Percentiles rank a stretch among this genome's conserved stretches.
Conservation (phyloP, 192 early-diverging fungal genomes). For the Rhizophagus sp. region DNA sequence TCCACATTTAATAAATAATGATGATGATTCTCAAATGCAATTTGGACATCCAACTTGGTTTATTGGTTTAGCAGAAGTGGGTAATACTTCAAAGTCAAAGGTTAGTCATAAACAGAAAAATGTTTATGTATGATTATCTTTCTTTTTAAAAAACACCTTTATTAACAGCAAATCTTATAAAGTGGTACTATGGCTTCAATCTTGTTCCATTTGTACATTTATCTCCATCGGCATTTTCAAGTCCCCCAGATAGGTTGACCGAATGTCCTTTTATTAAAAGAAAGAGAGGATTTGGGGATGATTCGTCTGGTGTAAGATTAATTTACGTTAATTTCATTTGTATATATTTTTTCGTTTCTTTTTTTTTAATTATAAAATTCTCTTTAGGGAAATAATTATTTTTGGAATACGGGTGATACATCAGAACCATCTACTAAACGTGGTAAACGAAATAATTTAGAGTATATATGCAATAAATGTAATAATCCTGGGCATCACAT, state of each 20-base stretch:
- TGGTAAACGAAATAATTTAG: slow-evolving; percentile 2
- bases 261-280: slow-evolving; percentile 44
- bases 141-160: neutral
- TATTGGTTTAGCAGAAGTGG: slow-evolving; percentile 75
- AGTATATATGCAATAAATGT: slow-evolving; percentile 53
- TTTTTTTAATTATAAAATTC: neutral
- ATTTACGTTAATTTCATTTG: neutral
- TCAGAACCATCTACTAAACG: slow-evolving; percentile 13
- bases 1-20: slow-evolving; percentile 19
- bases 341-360: neutral
- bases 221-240: slow-evolving; percentile 31
- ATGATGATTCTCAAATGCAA: slow-evolving; percentile 32
- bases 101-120: slow-evolving; percentile 33
- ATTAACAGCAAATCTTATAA: neutral
- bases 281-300: neutral
- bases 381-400: neutral
- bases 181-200: slow-evolving; percentile 95
- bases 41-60: slow-evolving; percentile 75
- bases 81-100: slow-evolving; percentile 65
- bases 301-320: neutral
- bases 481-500: slow-evolving; percentile 48
- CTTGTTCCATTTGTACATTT: slow-evolving; percentile 61
- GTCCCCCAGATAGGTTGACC: slow-evolving; percentile 57
- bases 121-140: neutral
- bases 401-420: neutral